Percentiles rank a stretch among this genome's conserved stretches.
Evolutionary conservation across 169 alveolate genomes (phyloP).

Genomic region (Cryptosporidium baileyi): DNA sequence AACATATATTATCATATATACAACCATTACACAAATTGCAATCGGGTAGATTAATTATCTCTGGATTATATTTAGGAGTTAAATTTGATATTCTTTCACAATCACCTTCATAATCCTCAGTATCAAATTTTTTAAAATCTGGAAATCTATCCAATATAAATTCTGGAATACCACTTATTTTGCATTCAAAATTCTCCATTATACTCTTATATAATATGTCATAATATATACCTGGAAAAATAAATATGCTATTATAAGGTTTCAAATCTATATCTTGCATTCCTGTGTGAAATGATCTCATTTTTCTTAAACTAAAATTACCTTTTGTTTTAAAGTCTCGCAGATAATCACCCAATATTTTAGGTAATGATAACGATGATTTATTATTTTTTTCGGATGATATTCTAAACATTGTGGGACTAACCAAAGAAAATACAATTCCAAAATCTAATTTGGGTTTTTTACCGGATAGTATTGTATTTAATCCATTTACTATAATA

Average conservation of each 20-base stretch:
- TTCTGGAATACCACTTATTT: constrained; percentile 26
- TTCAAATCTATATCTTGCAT: constrained; percentile 16
- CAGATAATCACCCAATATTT: constrained; percentile 6
- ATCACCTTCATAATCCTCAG: constrained; percentile 46
- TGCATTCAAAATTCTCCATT: constrained; percentile 36
- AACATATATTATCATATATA: constrained; percentile 13
- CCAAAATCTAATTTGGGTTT: constrained; percentile 37
- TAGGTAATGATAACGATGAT: constrained; percentile 31
- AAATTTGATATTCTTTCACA: constrained; percentile 6
- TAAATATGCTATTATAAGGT: constrained; percentile 19
- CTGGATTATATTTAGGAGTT: constrained; percentile 49
- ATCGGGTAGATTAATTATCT: constrained; percentile 2
- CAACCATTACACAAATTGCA: constrained; percentile 53
- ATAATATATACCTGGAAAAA: constrained; percentile 57
- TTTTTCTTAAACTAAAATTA: constrained; percentile 6
- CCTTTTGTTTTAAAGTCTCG: constrained; percentile 14
- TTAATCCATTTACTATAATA: constrained; percentile 48
- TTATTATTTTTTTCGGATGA: constrained; percentile 45
- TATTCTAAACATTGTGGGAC: constrained; percentile 65
- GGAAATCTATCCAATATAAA: constrained; percentile 67
- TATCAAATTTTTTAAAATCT: constrained; percentile 38
- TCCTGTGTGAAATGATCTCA: constrained; percentile 47
- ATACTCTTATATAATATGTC: constrained; percentile 11
- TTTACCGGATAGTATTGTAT: neutral
- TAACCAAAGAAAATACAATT: constrained; percentile 30